Evolutionary conservation across 495 filamentous ascomycete species (phyloP), one percentile per base, ranked within the genome.

Genomic region (Trichoderma parareesei): DNA sequence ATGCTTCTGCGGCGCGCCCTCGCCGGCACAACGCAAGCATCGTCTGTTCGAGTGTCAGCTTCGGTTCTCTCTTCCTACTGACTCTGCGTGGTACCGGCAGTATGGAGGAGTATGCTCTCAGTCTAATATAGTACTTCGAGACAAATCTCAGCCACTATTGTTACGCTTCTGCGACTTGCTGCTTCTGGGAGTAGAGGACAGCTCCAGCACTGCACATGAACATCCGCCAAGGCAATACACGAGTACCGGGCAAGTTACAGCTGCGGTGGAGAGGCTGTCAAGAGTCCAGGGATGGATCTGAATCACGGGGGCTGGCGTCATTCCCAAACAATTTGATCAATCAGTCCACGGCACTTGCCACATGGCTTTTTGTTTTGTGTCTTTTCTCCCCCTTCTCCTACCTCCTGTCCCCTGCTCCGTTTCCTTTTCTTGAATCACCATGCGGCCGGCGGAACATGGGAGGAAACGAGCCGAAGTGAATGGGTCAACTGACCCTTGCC

Each of bases 401-500:
- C 48, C 48, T 18, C 18, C 48, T 55, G 14, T 55, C 9, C n/a
- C 48, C 20, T 55, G 18, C 18, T 10, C n/a, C 27, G 16, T 38
- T 13, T 14, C 33, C 14, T 57, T 3, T 57, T 48, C n/a, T 33
- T 57, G 2, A 35, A 57, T 57, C 53, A 35, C 27, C 14, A 57
- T 57, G 53, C 8, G 35, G 53, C 53, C 13, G 27, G 10, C 53
- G 53, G 53, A 57, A 57, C 53, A 55, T 55, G 7, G 53, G 53
- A 37, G 37, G 53, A 57, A 57, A 57, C 53, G 37, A 57, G 53
- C 53, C 53, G 53, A 37, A 6, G 53, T 57, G 27, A 37, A 57
- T 37, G 53, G 53, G 9, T 57, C 27, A 57, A 37, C 18, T 3
- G 53, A 4, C 53, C 33, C 27, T 13, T 20, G 10, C 53, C 10